Conservation (phyloP, 2,329 filamentous ascomycete species). For the Furcasterigmium sp. region DNA sequence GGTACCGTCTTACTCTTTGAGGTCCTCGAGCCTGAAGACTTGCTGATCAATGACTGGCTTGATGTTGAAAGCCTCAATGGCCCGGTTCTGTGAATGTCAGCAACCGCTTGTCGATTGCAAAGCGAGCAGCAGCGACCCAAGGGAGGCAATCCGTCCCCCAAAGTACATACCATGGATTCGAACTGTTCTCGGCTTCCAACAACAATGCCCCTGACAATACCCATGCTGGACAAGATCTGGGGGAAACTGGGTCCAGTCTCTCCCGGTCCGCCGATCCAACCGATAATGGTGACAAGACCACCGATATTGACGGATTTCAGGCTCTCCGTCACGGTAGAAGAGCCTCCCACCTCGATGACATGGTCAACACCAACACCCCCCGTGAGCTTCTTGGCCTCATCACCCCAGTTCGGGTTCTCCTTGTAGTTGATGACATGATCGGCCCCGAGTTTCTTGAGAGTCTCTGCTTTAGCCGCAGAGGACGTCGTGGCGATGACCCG, state of each 20-base stretch:
- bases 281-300: slow-evolving; percentile 37
- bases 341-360: slow-evolving; percentile 42
- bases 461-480: slow-evolving; percentile 35
- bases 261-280: slow-evolving; percentile 16
- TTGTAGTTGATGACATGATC: slow-evolving; percentile 47
- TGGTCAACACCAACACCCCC: slow-evolving; percentile 40
- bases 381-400: slow-evolving; percentile 34
- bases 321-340: slow-evolving; percentile 36
- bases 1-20: neutral
- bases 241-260: neutral
- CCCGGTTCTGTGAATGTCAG: slow-evolving; percentile 13
- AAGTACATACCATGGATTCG: slow-evolving; percentile 1
- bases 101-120: no score
- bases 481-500: slow-evolving; percentile 44
- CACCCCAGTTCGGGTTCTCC: slow-evolving; percentile 38
- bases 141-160: neutral
- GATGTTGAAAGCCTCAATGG: slow-evolving; percentile 37
- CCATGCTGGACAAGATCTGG: neutral
- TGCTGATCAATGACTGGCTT: slow-evolving; percentile 41
- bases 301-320: slow-evolving; percentile 38
- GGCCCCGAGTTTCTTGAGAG: slow-evolving; percentile 39
- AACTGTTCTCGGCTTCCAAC: slow-evolving; percentile 2
- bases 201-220: neutral
- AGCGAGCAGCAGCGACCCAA: no score
- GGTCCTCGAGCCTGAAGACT: slow-evolving; percentile 11